Percentiles rank a stretch among this genome's conserved stretches.
phyloP scores from a whole-genome alignment of 2,329 filamentous ascomycete species.

The Penicillium sp. region DNA sequence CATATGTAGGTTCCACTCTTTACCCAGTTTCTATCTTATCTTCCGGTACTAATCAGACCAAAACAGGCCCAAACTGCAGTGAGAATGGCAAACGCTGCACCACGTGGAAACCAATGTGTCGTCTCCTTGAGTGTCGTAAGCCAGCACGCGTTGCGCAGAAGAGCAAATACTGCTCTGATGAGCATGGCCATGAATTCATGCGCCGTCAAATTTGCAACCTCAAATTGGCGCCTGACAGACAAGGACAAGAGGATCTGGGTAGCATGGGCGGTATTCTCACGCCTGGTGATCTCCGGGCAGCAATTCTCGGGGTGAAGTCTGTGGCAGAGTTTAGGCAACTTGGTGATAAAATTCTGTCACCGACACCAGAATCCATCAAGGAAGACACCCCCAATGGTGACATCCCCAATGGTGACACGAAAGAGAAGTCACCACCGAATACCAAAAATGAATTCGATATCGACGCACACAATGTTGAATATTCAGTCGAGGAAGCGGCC shows the following conservation, averaged over 20 bases:
- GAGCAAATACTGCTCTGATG: slow-evolving; percentile 54
- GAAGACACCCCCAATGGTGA: slow-evolving; percentile 12
- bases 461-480: slow-evolving; percentile 30
- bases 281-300: slow-evolving; percentile 43
- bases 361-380: slow-evolving; percentile 26
- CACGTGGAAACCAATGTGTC: slow-evolving; percentile 54
- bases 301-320: slow-evolving; percentile 37
- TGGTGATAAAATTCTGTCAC: slow-evolving; percentile 39
- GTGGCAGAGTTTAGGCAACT: slow-evolving; percentile 44
- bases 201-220: slow-evolving; percentile 33
- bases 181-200: slow-evolving; percentile 50
- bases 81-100: slow-evolving; percentile 44
- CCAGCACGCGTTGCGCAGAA: slow-evolving; percentile 44
- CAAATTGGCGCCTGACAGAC: slow-evolving; percentile 25
- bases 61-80: slow-evolving; percentile 45
- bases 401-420: slow-evolving; percentile 6
- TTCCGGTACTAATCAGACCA: slow-evolving; percentile 6
- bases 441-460: slow-evolving; percentile 33
- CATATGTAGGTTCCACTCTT: slow-evolving; percentile 41
- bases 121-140: slow-evolving; percentile 46
- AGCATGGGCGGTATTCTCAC: slow-evolving; percentile 46
- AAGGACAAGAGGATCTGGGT: slow-evolving; percentile 35
- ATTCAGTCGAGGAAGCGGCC: slow-evolving; percentile 40
- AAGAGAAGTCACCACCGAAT: slow-evolving; percentile 15
- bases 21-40: not conserved